Evolutionary conservation across 345 rosid species (phyloP).

Genomic region (Dimocarpus longan): DNA sequence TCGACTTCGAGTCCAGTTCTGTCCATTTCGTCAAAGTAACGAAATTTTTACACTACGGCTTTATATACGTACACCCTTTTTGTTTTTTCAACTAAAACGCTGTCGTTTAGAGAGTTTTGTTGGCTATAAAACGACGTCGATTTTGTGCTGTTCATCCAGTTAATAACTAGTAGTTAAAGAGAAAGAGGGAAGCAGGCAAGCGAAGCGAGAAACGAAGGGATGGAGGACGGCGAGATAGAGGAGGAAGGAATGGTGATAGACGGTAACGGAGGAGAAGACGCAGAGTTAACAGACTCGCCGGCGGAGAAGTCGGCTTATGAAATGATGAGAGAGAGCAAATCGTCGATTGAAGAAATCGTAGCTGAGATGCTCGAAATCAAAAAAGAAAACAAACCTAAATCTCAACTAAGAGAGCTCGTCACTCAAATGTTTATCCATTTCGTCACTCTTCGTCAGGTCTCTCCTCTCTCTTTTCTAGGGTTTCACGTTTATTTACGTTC

Average conservation of each 20-base stretch:
- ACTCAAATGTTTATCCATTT: conserved; percentile 86
- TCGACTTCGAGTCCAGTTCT: conserved; percentile 28
- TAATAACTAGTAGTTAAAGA: background rate
- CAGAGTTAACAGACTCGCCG: conserved; percentile 25
- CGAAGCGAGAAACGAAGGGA: conserved; percentile 16
- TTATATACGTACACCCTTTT: too few species aligned
- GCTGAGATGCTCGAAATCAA: conserved; percentile 63
- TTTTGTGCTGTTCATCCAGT: background rate
- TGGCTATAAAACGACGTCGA: background rate
- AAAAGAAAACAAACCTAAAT: conserved; percentile 52
- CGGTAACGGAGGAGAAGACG: conserved; percentile 34
- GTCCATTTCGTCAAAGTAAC: conserved; percentile 14
- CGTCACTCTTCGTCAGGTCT: conserved; percentile 84
- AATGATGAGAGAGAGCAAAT: conserved; percentile 65
- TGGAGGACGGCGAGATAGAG: conserved; percentile 98
- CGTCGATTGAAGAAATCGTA: conserved; percentile 75
- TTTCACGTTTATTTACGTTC: conserved; percentile 6
- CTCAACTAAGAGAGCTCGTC: conserved; percentile 72
- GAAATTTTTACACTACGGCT: background rate
- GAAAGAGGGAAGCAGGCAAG: background rate
- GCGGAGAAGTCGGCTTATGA: conserved; percentile 58
- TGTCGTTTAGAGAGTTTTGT: background rate
- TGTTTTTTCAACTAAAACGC: background rate
- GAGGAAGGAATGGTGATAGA: conserved; percentile 69
- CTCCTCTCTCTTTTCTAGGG: conserved; percentile 19